Evolutionary conservation across 1,284 basidiomycete genomes (phyloP), one percentile per base, ranked within the genome.

Genomic region (Heterobasidion irregulare): DNA sequence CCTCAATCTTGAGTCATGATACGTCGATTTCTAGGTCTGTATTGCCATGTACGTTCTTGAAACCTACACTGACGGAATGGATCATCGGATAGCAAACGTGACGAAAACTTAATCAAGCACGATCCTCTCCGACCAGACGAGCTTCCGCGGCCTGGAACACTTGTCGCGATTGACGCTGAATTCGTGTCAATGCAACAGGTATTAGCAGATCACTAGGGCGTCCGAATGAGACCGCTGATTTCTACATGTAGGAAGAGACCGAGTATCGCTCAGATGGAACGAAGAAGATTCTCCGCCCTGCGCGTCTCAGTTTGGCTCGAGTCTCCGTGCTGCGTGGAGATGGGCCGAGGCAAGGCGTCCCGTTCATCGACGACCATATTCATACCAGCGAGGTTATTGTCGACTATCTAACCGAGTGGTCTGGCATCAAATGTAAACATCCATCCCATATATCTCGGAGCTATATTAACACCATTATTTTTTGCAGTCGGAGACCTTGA

Each of bases 351-450:
- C 84, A 90, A 64, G 92, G 90, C 7, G 70, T 88, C 13, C 94
- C 96, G 0, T 98, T 98, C 71, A 98, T 99, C 64, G 97, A 99
- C 63, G 97, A 99, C 65, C 92, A 99, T 65, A 98, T 99, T 52
- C 89, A 94, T 64, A 98, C 94, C 1, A 95, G 89, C 62, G 97
- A 98, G 67, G 79, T 84, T 2, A 92, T 99, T 49, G 92, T 98
- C 10, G 94, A 99, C 71, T 98, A 98, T 67, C 73, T 99, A 58
- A 99, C 96, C 0, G 94, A 98, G 68, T 98, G 88, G 65, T 98
- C 94, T 13, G 97, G 97, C 0, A 97, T 99, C 58, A 84, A 86
- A 75, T 89, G 94, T 94, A 64, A 55, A 87, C 64, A 44, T n/a
- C 35, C 16, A 53, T 57, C 13, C 38, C 52, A 12, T 51, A 3